These are phyloP conservation scores for Ascoidea tarda DNA, from an alignment of 805 yeast genomes.

Conservation along the genomic window DNA sequence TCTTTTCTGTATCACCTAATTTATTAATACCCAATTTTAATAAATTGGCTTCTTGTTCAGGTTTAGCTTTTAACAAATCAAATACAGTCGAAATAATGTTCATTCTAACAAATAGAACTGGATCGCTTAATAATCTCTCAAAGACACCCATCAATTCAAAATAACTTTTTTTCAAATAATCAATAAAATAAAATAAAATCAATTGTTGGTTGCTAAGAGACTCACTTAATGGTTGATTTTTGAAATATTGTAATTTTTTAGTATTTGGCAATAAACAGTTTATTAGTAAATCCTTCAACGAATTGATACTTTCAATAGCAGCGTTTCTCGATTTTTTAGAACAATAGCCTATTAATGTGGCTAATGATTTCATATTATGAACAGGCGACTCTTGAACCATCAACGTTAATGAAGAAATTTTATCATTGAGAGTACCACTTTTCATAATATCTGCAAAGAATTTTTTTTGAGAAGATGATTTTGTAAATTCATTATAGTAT, in stretches of 20 bases:
- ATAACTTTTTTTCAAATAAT: constrained; percentile 63
- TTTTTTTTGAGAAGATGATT: constrained; percentile 68
- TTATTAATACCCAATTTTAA: constrained; percentile 84
- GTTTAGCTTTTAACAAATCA: constrained; percentile 69
- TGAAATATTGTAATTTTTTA: constrained; percentile 67
- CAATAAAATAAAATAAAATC: constrained; percentile 77
- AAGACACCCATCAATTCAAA: constrained; percentile 65
- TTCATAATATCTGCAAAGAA: constrained; percentile 80
- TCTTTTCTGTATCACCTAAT: constrained; percentile 83
- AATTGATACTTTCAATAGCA: constrained; percentile 79
- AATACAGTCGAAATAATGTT: constrained; percentile 65
- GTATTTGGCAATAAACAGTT: constrained; percentile 73
- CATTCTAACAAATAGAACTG: constrained; percentile 77
- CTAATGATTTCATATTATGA: constrained; percentile 76
- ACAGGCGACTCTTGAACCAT: constrained; percentile 90
- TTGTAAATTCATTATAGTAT: constrained; percentile 61
- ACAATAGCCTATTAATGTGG: constrained; percentile 63
- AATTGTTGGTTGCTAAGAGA: constrained; percentile 38
- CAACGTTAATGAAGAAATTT: constrained; percentile 86
- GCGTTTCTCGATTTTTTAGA: constrained; percentile 89
- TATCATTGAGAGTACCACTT: constrained; percentile 90
- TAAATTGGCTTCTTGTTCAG: constrained; percentile 93
- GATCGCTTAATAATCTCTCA: constrained; percentile 79
- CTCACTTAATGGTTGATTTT: constrained; percentile 47
- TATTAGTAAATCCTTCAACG: constrained; percentile 76